Conservation (phyloP, 2,329 filamentous ascomycete species). For the Chrysoporthe deuterocubensis region DNA sequence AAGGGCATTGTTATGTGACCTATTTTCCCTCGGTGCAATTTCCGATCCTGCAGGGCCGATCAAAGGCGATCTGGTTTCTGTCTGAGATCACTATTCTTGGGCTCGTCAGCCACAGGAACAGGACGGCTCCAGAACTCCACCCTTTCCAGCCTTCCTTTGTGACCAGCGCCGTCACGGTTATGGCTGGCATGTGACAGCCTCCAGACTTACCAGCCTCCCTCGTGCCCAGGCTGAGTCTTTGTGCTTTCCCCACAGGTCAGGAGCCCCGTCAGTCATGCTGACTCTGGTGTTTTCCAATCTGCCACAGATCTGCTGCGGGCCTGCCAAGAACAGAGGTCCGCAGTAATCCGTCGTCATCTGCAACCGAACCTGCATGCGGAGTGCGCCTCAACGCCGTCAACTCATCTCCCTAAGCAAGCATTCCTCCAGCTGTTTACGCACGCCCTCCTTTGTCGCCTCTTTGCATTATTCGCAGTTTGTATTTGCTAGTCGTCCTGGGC, state of each 20-base stretch:
- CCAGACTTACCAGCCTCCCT: background rate
- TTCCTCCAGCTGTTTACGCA: constrained; percentile 8
- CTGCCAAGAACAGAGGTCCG: constrained; percentile 15
- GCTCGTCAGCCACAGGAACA: background rate
- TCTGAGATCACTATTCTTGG: background rate
- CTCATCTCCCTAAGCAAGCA: background rate
- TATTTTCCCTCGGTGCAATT: constrained; percentile 14
- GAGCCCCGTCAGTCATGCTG: constrained; percentile 23
- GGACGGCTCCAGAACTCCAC: no score
- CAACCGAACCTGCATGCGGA: constrained; percentile 11
- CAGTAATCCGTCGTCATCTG: constrained; percentile 16
- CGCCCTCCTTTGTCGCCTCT: background rate
- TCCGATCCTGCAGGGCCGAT: constrained; percentile 5
- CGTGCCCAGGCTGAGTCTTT: background rate
- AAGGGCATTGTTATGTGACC: background rate
- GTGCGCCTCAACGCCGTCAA: constrained; percentile 16
- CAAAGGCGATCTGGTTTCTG: background rate
- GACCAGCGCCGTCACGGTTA: background rate
- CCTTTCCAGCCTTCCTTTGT: background rate
- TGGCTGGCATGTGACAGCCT: background rate
- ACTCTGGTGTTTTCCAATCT: constrained; percentile 6
- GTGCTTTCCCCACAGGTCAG: background rate
- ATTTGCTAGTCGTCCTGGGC: background rate
- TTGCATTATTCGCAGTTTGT: constrained; percentile 13
- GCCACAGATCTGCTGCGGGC: constrained; percentile 12